Conservation (phyloP, 306 rosid genomes). For the Cucumis hystrix region DNA sequence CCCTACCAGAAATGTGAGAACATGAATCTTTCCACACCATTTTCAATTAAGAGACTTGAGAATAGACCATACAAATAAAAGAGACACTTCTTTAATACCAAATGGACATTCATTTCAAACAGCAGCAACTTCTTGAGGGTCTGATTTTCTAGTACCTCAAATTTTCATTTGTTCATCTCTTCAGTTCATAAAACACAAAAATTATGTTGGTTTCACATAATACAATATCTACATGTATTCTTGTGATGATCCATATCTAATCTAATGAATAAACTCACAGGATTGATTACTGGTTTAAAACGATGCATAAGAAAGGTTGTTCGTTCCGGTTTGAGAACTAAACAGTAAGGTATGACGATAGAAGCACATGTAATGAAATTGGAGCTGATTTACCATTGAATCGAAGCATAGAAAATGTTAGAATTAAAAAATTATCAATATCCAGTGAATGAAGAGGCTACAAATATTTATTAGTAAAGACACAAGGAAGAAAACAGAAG, state of each 20-base stretch:
- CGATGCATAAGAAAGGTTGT: neutral
- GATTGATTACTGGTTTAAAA: neutral
- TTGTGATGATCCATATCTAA: neutral
- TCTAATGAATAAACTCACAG: neutral
- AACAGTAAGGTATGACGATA: neutral
- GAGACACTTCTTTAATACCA: neutral
- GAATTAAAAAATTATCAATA: neutral
- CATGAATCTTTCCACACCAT: neutral
- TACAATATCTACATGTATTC: neutral
- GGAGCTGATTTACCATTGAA: neutral
- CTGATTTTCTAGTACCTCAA: neutral
- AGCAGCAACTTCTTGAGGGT: neutral
- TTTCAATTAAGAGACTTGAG: neutral
- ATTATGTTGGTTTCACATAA: neutral
- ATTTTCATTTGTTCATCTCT: neutral
- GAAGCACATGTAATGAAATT: neutral
- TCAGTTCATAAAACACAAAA: neutral
- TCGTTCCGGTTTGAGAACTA: neutral
- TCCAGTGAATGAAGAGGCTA: neutral
- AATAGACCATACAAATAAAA: neutral
- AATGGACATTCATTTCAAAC: neutral
- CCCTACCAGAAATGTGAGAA: neutral
- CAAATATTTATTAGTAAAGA: neutral
- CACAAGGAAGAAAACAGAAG: conserved; percentile 2
- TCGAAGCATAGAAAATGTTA: neutral